These are phyloP conservation scores for Choiromyces venosus DNA, from an alignment of 495 filamentous ascomycete genomes.

Conservation along the genomic window DNA sequence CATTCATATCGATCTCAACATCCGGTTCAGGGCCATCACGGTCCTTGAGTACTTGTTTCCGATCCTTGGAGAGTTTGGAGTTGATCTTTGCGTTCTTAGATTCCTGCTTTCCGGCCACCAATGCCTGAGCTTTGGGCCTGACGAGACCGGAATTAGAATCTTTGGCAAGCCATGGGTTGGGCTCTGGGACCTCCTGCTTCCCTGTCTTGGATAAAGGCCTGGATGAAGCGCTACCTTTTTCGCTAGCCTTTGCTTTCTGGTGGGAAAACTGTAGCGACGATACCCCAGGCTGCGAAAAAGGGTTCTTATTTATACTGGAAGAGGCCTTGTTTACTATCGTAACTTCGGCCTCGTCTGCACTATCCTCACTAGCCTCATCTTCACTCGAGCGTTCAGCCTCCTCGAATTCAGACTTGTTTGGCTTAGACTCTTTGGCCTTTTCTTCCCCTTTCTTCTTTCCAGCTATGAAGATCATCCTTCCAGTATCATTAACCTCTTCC, in stretches of 20 bases:
- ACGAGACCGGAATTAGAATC: slow-evolving; percentile 8
- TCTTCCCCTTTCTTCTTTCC: slow-evolving; percentile 34
- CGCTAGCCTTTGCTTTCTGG: background rate
- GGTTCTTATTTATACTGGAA: slow-evolving; percentile 14
- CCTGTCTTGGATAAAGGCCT: background rate
- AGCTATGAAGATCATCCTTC: slow-evolving; percentile 63
- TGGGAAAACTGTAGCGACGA: background rate
- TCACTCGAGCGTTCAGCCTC: slow-evolving; percentile 19
- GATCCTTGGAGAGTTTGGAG: slow-evolving; percentile 39
- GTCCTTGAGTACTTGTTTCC: slow-evolving; percentile 32
- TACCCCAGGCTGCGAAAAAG: slow-evolving; percentile 22
- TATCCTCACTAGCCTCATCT: slow-evolving; percentile 49
- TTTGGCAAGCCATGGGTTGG: slow-evolving; percentile 50
- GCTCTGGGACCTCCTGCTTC: slow-evolving; percentile 36
- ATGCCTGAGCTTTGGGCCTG: slow-evolving; percentile 25
- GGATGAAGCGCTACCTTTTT: slow-evolving; percentile 1
- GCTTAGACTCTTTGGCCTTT: slow-evolving; percentile 12
- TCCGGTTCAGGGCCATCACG: slow-evolving; percentile 37
- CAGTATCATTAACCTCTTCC: slow-evolving; percentile 52
- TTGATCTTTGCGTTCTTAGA: slow-evolving; percentile 30
- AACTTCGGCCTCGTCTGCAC: slow-evolving; percentile 42
- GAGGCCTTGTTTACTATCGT: slow-evolving; percentile 26
- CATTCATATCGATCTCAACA: slow-evolving; percentile 38
- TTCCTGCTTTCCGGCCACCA: slow-evolving; percentile 27
- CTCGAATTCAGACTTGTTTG: slow-evolving; percentile 30